Base-by-base conservation (phyloP, 805 yeast genomes). In the Saturnispora quitensis region DNA sequence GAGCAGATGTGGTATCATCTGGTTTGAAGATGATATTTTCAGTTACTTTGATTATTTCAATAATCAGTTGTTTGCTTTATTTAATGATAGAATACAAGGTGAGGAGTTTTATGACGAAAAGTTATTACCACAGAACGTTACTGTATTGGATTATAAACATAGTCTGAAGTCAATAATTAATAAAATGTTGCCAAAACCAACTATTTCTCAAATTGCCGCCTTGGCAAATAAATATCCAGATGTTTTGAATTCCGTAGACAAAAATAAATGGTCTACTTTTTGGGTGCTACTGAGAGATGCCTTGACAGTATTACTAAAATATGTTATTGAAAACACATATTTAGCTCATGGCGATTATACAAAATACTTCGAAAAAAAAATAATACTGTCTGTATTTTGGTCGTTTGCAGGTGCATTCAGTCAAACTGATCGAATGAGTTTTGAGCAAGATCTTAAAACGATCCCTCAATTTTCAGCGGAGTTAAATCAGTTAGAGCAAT, bases 1-100 rank as follows among this genome's bases (percentile, higher is more conserved):
- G 24, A 87, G 93, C 65, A 77, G 98, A 63, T 90, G 97, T 72
- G 96, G 96, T 3, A 81, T 91, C 77, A 71, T 90, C 1, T 86
- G 89, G 83, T 68, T 87, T 57, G 82, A 80, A n/a, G 58, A 61
- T 2, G 28, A 48, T 2, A 27, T 61, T 9, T 55, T 55, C 43
- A 46, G 28, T n/a, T 9, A 44, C 7, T 36, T 35, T 17, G 56
- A 53, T 25, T 17, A 56, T 22, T 56, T 58, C 18, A 33, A 47
- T 5, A 52, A 54, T 6, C 36, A 49, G 20, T 13, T 63, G 3
- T 45, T 43, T 13, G 54, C 53, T n/a, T 57, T 62, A 22, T 33
- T 55, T 53, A 35, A 50, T 22, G 10, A 9, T 5, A 40, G 18
- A 50, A 28, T 48, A 50, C 46, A 27, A 52, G 62, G 59, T 10